These are phyloP conservation scores for Fomitopsis schrenkii DNA, from an alignment of 1,284 basidiomycete genomes.

Conservation along the genomic window DNA sequence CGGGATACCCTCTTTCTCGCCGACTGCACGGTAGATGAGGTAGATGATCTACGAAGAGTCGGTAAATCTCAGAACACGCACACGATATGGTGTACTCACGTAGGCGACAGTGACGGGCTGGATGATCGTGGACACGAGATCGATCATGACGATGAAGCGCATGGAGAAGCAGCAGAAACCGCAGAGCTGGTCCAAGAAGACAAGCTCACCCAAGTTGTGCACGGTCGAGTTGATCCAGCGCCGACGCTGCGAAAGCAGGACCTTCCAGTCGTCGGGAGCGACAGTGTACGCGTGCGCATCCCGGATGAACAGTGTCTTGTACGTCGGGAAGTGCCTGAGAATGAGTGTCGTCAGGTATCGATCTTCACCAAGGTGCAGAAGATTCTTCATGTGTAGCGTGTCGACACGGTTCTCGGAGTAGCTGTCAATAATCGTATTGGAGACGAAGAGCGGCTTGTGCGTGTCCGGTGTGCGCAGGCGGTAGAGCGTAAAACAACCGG, in stretches of 20 bases:
- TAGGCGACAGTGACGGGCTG: conserved; percentile 94
- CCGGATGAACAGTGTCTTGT: conserved; percentile 93
- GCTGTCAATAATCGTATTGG: conserved; percentile 87
- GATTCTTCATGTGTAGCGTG: conserved; percentile 96
- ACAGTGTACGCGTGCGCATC: conserved; percentile 93
- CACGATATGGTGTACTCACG: conserved; percentile 46
- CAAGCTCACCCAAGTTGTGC: conserved; percentile 92
- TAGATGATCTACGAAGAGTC: conserved; percentile 67
- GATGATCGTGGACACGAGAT: conserved; percentile 83
- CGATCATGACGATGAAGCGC: conserved; percentile 97
- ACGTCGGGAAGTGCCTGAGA: conserved; percentile 88
- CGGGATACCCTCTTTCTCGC: conserved; percentile 63
- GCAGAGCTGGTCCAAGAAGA: conserved; percentile 91
- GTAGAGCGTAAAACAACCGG: conserved; percentile 96
- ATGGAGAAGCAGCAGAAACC: conserved; percentile 99
- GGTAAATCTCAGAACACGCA: not conserved
- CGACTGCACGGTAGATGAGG: conserved; percentile 75
- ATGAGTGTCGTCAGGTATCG: conserved; percentile 95
- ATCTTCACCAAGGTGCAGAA: conserved; percentile 97
- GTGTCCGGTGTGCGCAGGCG: conserved; percentile 91
- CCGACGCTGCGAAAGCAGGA: conserved; percentile 94
- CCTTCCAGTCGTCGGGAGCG: conserved; percentile 90
- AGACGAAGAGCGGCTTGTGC: conserved; percentile 84
- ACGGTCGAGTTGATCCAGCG: conserved; percentile 99
- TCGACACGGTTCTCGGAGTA: conserved; percentile 97